Conservation (phyloP, 805 yeast species). For the Hanseniaspora pseudoguilliermondii region DNA sequence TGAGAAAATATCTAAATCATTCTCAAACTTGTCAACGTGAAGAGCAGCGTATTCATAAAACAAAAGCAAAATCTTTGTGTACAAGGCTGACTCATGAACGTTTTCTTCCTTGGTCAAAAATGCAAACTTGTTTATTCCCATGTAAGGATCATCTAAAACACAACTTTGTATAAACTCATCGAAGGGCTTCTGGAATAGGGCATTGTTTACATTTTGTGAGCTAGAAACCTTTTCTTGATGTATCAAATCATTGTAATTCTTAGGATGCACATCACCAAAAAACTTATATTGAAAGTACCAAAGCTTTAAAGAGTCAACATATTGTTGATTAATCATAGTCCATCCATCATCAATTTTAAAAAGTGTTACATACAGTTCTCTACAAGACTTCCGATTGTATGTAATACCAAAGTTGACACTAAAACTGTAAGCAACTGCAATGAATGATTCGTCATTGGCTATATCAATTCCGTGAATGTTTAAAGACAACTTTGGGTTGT, state of each 20-base stretch:
- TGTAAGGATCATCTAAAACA: constrained; percentile 15
- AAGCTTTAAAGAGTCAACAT: constrained; percentile 22
- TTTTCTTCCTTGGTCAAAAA: constrained; percentile 19
- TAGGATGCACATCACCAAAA: constrained; percentile 20
- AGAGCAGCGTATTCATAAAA: constrained; percentile 22
- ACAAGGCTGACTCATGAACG: constrained; percentile 14
- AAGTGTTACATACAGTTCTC: constrained; percentile 19
- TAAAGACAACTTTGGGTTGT: constrained; percentile 19
- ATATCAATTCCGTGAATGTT: constrained; percentile 22
- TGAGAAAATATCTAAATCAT: constrained; percentile 22
- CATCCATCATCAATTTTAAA: constrained; percentile 23
- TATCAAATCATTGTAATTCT: constrained; percentile 1
- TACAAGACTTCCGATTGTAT: constrained; percentile 23
- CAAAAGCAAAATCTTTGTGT: constrained; percentile 17
- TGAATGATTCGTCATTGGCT: constrained; percentile 23
- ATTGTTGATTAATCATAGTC: constrained; percentile 17
- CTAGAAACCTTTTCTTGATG: background rate
- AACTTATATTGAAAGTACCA: constrained; percentile 27
- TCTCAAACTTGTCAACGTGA: constrained; percentile 16
- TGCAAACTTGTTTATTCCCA: constrained; percentile 16
- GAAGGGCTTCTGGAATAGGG: constrained; percentile 17
- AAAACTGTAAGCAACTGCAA: constrained; percentile 21
- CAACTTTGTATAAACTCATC: constrained; percentile 17
- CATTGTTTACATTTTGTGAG: background rate
- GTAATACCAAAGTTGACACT: constrained; percentile 22